Evolutionary conservation across 768 basidiomycete species (phyloP).

Genomic region (Boletus rubroflammeus): DNA sequence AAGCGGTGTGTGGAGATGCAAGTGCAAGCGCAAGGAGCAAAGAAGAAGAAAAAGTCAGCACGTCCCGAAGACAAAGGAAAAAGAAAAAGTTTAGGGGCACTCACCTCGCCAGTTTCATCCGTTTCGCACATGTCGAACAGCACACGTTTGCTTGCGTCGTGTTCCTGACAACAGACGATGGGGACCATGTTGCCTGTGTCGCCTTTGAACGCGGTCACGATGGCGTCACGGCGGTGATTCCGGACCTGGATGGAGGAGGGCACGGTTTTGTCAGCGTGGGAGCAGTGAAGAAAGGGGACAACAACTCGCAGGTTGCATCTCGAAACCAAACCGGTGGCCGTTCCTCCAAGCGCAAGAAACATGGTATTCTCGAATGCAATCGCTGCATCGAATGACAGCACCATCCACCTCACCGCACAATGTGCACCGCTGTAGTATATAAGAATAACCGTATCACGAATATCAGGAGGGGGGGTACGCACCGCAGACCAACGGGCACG

Average conservation of each 20-base stretch:
- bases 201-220: slow-evolving; percentile 70
- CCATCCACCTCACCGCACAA: slow-evolving; percentile 73
- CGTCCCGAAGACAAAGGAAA: background rate
- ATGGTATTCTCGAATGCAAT: slow-evolving; percentile 81
- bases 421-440: slow-evolving; percentile 56
- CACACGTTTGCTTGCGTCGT: slow-evolving; percentile 58
- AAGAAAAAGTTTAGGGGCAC: slow-evolving; percentile 14
- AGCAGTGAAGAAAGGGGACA: background rate
- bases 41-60: slow-evolving; percentile 11
- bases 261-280: background rate
- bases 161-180: slow-evolving; percentile 74
- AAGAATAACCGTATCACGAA: background rate
- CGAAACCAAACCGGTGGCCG: slow-evolving; percentile 87
- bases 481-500: slow-evolving; percentile 72
- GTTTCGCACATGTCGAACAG: slow-evolving; percentile 84
- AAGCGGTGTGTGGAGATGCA: background rate
- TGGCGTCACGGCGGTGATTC: slow-evolving; percentile 65
- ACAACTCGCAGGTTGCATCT: slow-evolving; percentile 71
- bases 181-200: slow-evolving; percentile 77
- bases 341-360: slow-evolving; percentile 86
- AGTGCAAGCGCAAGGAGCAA: background rate
- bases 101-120: slow-evolving; percentile 76
- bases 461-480: slow-evolving; percentile 28
- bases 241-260: slow-evolving; percentile 53
- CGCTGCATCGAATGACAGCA: slow-evolving; percentile 78